phyloP scores from a whole-genome alignment of 1,284 basidiomycete species.

The Rhodotorula sp. region DNA sequence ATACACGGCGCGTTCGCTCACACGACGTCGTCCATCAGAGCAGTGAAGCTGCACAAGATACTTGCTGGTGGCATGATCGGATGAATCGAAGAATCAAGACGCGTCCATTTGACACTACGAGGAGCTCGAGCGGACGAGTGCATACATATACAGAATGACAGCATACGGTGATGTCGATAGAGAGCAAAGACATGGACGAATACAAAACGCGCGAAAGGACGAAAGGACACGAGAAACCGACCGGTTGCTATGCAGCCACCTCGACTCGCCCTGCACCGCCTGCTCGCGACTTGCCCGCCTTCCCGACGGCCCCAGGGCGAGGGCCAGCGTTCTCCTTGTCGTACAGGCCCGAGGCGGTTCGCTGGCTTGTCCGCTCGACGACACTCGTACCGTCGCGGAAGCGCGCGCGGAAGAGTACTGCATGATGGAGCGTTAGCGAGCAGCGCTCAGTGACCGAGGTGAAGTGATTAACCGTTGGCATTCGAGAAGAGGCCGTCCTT shows the following conservation, averaged over 20 bases:
- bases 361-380: slow-evolving; percentile 45
- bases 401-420: slow-evolving; percentile 75
- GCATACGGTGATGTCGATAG: no score
- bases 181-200: not conserved
- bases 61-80: no score
- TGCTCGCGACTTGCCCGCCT: not conserved
- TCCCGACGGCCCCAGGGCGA: not conserved
- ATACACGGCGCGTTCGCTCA: no score
- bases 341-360: slow-evolving; percentile 36
- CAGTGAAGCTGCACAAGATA: no score
- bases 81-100: no score
- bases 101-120: no score
- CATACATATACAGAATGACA: no score
- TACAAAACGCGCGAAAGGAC: not conserved
- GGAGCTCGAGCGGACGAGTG: no score
- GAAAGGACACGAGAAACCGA: not conserved
- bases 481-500: slow-evolving; percentile 98
- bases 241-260: not conserved
- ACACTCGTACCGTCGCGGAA: slow-evolving; percentile 51
- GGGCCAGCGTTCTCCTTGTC: slow-evolving; percentile 36
- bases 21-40: no score
- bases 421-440: not conserved
- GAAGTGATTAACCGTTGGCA: slow-evolving; percentile 65
- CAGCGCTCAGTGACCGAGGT: no score
- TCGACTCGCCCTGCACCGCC: not conserved